Base-by-base conservation (phyloP, 2,329 filamentous ascomycete species). In the Metarhizium guizhouense region DNA sequence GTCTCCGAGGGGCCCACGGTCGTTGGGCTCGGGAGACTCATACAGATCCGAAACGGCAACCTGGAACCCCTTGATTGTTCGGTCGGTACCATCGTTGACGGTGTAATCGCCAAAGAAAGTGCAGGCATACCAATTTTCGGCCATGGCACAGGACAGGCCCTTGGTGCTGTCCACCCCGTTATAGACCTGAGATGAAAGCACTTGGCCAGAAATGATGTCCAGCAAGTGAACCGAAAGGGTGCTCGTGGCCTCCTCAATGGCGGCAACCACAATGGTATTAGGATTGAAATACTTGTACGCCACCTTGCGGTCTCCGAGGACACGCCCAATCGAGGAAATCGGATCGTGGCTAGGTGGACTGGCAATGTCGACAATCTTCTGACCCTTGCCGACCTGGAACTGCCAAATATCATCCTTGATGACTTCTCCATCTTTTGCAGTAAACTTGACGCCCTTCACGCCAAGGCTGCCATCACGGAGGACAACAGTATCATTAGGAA, bases 261-360 rank as follows among this genome's bases (percentile, higher is more conserved):
- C 79, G 1, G 88, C 88, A 49, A 96, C 77, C 0, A 97, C 79
- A 2, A 91, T 77, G 6, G 90, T 81, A 71, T 95, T 96, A 0
- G 89, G 84, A 73, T 95, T 96, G 45, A 99, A 75, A 68, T 97
- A 97, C 74, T 99, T 99, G 82, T 99, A 99, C 60, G 93, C 82
- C 51, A 99, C 94, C n/a, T 85, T 86, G 47, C 94, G 84, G 65
- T 99, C 88, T 30, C 91, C 92, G 25, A 99, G 81, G 1, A 97
- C 94, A 57, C 90, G 90, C 10, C 94, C 94, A 63, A 99, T 96
- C 0, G 94, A 97, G 3, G 94, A 93, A 51, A 97, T 85, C 0
- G 90, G 90, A 63, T 99, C 92, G 60, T 93, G 87, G 2, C 80
- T 67, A 10, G 90, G 85, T 51, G 86, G 81, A 18, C 85, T 79